Evolutionary conservation across 2,329 filamentous ascomycete species (phyloP).

Genomic region (Fusarium graminum): DNA sequence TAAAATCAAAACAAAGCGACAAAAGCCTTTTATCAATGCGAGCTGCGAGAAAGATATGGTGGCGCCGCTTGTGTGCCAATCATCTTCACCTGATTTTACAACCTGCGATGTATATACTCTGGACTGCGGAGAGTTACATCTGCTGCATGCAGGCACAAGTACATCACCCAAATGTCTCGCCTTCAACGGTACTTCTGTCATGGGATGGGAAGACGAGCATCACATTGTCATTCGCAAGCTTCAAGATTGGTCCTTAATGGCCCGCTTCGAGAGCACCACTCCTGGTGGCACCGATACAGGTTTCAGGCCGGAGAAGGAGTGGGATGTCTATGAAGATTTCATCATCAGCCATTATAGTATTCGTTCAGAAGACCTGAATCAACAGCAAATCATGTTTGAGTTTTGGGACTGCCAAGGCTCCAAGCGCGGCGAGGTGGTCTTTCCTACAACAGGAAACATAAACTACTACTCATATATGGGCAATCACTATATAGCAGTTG

Average conservation of each 20-base stretch:
- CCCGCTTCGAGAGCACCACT: background rate
- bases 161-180: background rate
- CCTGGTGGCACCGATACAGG: background rate
- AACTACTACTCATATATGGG: background rate
- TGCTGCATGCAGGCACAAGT: background rate
- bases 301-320: background rate
- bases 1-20: background rate
- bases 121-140: background rate
- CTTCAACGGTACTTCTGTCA: background rate
- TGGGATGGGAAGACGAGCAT: background rate
- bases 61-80: conserved; percentile 8
- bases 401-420: conserved; percentile 20
- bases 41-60: background rate
- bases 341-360: background rate
- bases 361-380: no score
- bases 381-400: conserved; percentile 3
- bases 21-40: background rate
- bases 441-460: background rate
- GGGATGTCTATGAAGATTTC: background rate
- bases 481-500: background rate
- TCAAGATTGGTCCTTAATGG: conserved; percentile 17
- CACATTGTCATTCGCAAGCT: conserved; percentile 3
- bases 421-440: conserved; percentile 6
- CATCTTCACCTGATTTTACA: background rate
- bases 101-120: conserved; percentile 4